These are phyloP conservation scores for Ustilago curta DNA, from an alignment of 1,284 basidiomycete species.

Conservation along the genomic window DNA sequence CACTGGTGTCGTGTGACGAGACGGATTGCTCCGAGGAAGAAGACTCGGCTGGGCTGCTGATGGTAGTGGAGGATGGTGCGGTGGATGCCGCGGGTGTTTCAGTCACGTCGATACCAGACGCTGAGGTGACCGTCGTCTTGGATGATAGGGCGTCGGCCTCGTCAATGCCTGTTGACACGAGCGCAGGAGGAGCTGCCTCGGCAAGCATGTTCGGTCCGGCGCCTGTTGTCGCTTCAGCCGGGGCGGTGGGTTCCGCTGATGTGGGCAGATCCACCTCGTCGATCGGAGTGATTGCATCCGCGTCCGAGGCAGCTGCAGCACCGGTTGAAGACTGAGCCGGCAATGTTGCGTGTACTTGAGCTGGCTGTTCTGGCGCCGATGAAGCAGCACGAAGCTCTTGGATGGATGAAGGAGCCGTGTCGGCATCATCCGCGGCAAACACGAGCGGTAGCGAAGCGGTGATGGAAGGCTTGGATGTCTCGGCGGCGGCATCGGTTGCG, in stretches of 20 bases:
- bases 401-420: slow-evolving; percentile 27
- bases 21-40: slow-evolving; percentile 1
- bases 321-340: background rate
- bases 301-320: slow-evolving; percentile 10
- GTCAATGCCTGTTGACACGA: slow-evolving; percentile 47
- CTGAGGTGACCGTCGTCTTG: slow-evolving; percentile 44
- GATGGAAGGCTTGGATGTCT: background rate
- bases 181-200: slow-evolving; percentile 44
- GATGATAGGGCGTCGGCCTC: slow-evolving; percentile 20
- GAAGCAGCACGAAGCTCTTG: slow-evolving; percentile 30
- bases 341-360: slow-evolving; percentile 12
- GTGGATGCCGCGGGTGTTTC: slow-evolving; percentile 6
- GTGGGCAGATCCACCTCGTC: slow-evolving; percentile 13
- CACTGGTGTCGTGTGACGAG: slow-evolving; percentile 8
- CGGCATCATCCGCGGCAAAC: slow-evolving; percentile 32
- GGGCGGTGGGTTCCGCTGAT: slow-evolving; percentile 9
- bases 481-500: background rate
- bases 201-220: slow-evolving; percentile 37
- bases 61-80: background rate
- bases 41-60: slow-evolving; percentile 8
- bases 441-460: slow-evolving; percentile 16
- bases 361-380: background rate
- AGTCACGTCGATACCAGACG: slow-evolving; percentile 33
- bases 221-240: slow-evolving; percentile 12
- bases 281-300: slow-evolving; percentile 32